Evolutionary conservation across 495 filamentous ascomycete species (phyloP), one percentile per base, ranked within the genome.

Genomic region (Tuber aestivum): DNA sequence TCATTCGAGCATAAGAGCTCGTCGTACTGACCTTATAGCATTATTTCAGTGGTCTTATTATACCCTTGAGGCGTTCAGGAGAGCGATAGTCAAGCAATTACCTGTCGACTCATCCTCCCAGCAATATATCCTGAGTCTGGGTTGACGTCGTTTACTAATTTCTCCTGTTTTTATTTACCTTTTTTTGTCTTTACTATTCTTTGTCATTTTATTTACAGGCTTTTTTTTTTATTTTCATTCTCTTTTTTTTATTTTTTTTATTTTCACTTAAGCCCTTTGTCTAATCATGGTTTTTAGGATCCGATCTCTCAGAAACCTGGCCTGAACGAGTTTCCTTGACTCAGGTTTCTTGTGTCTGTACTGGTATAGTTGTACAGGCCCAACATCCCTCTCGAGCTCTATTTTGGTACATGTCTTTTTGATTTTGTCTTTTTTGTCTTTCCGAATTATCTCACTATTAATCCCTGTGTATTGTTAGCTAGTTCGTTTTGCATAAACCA

Each of bases 381-480:
- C 27, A 65, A 65, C 27, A 65, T 35, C 20, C 32, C 14, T 35
- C 56, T 18, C 18, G 27, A 65, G 32, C 56, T 20, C 56, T 32
- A 35, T 65, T 65, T 65, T 35, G 56, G 56, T 65, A 65, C 32
- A 65, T 35, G 56, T 35, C 16, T 32, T 27, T 35, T 65, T 65
- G 14, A 5, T 35, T 65, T 16, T 2, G 32, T 61, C 50, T 18
- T 35, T 65, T 35, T 14, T 32, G 1, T 12, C 32, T 35, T 65
- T 65, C 56, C 56, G 7, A 65, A 65, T 32, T 65, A 65, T 65
- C 56, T 65, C 56, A 65, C 35, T 20, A 65, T 65, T 65, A 65
- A 65, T 65, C 56, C 56, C 56, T 65, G 27, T 65, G 56, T 65
- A 65, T 65, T 65, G 56, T 65, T 65, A 65, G 32, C 56, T 65